Evolutionary conservation across 805 yeast species (phyloP).

Genomic region (Suhomyces vadensis): DNA sequence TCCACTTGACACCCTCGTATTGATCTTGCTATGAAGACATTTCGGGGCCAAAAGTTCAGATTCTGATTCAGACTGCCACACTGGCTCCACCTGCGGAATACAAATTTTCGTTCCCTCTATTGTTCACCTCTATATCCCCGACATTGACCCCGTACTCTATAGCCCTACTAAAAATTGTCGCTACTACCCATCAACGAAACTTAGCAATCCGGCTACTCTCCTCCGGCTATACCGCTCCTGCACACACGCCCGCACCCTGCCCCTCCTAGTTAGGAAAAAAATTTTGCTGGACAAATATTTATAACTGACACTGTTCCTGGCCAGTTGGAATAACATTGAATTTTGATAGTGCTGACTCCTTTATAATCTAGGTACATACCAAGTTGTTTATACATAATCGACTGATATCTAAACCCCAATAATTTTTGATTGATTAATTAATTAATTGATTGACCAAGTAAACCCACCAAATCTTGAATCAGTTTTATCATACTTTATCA

Average conservation of each 20-base stretch:
- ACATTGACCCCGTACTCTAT: no score
- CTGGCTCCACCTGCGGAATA: no score
- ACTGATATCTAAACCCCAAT: background rate
- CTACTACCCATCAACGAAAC: background rate
- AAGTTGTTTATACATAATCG: no score
- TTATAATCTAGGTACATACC: background rate
- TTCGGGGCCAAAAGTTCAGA: no score
- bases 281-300: constrained; percentile 5
- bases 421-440: background rate
- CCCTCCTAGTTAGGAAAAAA: constrained; percentile 8
- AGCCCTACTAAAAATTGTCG: background rate
- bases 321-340: background rate
- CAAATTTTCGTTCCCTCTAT: no score
- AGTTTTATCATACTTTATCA: no score
- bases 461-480: background rate
- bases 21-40: no score
- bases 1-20: no score
- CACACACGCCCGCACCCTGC: background rate
- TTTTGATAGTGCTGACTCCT: background rate
- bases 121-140: background rate
- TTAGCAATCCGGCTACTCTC: background rate
- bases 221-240: constrained; percentile 1
- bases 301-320: constrained; percentile 6
- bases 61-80: no score
- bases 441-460: background rate